These are phyloP conservation scores for Geranomyces michiganensis DNA, from an alignment of 192 early-diverging fungal species.

Conservation along the genomic window DNA sequence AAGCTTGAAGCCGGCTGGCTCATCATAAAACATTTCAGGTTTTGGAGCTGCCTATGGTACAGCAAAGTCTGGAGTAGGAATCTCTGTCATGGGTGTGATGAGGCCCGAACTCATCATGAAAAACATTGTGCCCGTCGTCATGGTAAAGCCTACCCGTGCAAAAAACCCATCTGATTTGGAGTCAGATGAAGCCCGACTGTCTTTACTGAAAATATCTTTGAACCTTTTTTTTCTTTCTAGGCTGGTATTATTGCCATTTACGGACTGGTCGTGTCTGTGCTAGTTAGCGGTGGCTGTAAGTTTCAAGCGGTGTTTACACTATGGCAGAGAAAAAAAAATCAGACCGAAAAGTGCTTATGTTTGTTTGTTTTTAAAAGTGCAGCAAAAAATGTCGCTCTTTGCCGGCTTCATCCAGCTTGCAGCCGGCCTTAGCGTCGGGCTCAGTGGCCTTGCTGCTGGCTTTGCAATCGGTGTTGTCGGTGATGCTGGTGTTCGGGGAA, in stretches of 20 bases:
- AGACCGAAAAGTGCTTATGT: conserved; percentile 20
- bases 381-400: conserved; percentile 49
- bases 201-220: too few relatives aligned
- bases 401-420: conserved; percentile 91
- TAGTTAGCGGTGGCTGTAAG: conserved; percentile 79
- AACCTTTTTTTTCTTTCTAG: conserved; percentile 9
- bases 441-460: conserved; percentile 91
- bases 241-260: conserved; percentile 98
- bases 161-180: too few relatives aligned
- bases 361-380: conserved; percentile 23
- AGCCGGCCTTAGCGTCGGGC: conserved; percentile 89
- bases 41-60: conserved; percentile 98
- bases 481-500: conserved; percentile 90
- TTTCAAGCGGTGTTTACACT: conserved; percentile 25
- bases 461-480: conserved; percentile 97
- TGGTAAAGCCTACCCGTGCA: conserved; percentile 64
- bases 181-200: too few relatives aligned
- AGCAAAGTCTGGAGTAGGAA: conserved; percentile 94
- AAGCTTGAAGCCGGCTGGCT: neutral
- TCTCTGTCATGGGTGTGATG: conserved; percentile 93
- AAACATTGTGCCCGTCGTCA: conserved; percentile 90
- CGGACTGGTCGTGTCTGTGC: conserved; percentile 93
- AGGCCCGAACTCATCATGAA: conserved; percentile 80
- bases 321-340: too few relatives aligned
- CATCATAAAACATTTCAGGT: conserved; percentile 50